Evolutionary conservation across 1,284 basidiomycete genomes (phyloP), one percentile per base, ranked within the genome.

Genomic region (Gymnopus androsaceus): DNA sequence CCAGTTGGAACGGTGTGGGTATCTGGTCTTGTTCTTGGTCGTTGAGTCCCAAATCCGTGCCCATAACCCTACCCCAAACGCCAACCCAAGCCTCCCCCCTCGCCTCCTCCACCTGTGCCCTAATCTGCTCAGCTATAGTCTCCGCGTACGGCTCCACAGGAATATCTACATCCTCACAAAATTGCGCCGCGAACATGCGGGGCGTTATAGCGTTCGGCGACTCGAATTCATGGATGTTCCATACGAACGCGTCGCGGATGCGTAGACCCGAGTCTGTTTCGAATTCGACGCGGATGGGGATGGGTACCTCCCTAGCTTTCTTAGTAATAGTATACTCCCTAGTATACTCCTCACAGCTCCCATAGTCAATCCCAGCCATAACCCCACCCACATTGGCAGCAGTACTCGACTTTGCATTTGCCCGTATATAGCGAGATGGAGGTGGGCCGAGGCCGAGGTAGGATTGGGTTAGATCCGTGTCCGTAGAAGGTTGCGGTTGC

Each of bases 231-330:
- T 92, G 84, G 51, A 95, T 72, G 67, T 98, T 97, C 96, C 96
- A 99, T n/a, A 94, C 83, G 71, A 99, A 98, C 61, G 90, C 90
- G 67, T 99, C 96, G 55, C 94, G 88, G 68, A 99, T 87, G 65
- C 95, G 83, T 67, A 94, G 90, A 1, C 48, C 48, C 11, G 36
- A 27, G 0, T 88, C 89, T 3, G 95, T 95, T 68, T 98, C 95
- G 63, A 98, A 87, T 66, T 98, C 95, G 57, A 99, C 89, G 46
- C 92, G 89, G 61, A 99, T 93, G 8, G 96, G 96, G 12, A 56
- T 30, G 3, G 46, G 19, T 9, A 30, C 15, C 3, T 8, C 8
- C 0, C 8, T 40, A 8, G 41, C 1, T 27, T 42, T 42, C 6
- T 15, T 37, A 17, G 25, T 5, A 11, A 17, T 4, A 11, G 36